These are phyloP conservation scores for Alternaria sp. DNA, from an alignment of 2,329 filamentous ascomycete species.

Conservation along the genomic window DNA sequence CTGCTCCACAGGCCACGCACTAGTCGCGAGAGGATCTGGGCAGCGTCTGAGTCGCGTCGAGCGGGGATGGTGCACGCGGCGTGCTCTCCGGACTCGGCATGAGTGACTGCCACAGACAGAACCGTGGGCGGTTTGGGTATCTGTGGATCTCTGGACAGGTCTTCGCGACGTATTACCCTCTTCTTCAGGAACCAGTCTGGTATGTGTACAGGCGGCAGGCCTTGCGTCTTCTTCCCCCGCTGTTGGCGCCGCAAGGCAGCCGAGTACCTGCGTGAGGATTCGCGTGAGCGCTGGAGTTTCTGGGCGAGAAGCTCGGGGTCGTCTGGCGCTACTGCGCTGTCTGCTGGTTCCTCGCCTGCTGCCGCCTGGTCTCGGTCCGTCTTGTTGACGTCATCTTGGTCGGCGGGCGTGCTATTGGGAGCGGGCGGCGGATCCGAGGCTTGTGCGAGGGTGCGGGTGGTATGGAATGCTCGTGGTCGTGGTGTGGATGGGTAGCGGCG, in stretches of 20 bases:
- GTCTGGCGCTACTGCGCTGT: slow-evolving; percentile 33
- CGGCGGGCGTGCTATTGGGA: slow-evolving; percentile 39
- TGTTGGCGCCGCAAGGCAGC: slow-evolving; percentile 47
- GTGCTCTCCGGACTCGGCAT: slow-evolving; percentile 36
- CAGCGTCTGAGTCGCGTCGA: slow-evolving; percentile 26
- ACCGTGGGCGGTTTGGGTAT: slow-evolving; percentile 19
- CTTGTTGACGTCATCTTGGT: slow-evolving; percentile 33
- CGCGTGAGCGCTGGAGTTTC: slow-evolving; percentile 47
- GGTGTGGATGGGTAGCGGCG: slow-evolving; percentile 45
- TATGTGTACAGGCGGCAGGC: slow-evolving; percentile 56
- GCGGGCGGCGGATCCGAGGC: slow-evolving; percentile 39
- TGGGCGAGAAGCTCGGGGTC: slow-evolving; percentile 47
- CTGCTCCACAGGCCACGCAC: slow-evolving; percentile 35
- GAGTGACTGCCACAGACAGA: slow-evolving; percentile 34
- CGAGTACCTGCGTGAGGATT: slow-evolving; percentile 45
- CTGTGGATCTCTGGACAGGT: slow-evolving; percentile 23
- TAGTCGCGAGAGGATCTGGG: slow-evolving; percentile 34
- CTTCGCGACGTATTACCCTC: slow-evolving; percentile 57
- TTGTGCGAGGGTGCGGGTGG: slow-evolving; percentile 38
- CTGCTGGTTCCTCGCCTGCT: slow-evolving; percentile 29
- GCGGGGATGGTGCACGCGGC: slow-evolving; percentile 33
- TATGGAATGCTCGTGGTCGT: slow-evolving; percentile 46
- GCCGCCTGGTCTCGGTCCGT: slow-evolving; percentile 26
- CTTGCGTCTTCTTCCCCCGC: slow-evolving; percentile 42
- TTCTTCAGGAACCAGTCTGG: slow-evolving; percentile 65